These are phyloP conservation scores for Mortierella sp. DNA, from an alignment of 371 early-diverging fungal species.

Conservation along the genomic window DNA sequence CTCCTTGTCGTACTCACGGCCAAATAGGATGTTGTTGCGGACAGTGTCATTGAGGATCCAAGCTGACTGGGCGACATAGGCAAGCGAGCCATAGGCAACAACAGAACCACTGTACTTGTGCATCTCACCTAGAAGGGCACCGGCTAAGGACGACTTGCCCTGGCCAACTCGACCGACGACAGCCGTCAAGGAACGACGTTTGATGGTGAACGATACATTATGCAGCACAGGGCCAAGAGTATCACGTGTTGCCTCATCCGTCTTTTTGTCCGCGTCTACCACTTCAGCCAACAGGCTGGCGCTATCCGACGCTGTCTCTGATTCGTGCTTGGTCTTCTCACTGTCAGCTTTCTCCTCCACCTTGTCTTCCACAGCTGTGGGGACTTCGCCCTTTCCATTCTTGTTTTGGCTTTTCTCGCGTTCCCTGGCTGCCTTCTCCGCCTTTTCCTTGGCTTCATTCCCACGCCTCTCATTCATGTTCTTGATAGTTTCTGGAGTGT, in stretches of 20 bases:
- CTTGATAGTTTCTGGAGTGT: conserved; percentile 34
- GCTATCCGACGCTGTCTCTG: too few relatives aligned
- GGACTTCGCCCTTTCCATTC: conserved; percentile 6
- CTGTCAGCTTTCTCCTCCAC: too few relatives aligned
- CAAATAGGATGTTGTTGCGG: conserved; percentile 91
- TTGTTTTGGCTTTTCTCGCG: conserved; percentile 5
- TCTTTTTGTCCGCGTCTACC: too few relatives aligned
- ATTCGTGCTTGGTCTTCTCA: too few relatives aligned
- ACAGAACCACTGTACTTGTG: conserved; percentile 44
- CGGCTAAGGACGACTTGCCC: conserved; percentile 82
- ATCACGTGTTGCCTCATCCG: conserved; percentile 5
- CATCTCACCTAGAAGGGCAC: conserved; percentile 86
- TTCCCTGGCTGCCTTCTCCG: conserved; percentile 15
- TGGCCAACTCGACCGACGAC: conserved; percentile 86
- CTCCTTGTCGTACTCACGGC: conserved; percentile 74
- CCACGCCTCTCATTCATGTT: conserved; percentile 17
- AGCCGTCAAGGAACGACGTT: conserved; percentile 71
- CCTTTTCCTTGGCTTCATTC: conserved; percentile 20
- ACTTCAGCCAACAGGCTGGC: too few relatives aligned
- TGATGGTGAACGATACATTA: conserved; percentile 69
- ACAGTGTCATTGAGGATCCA: conserved; percentile 91
- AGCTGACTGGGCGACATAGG: conserved; percentile 83
- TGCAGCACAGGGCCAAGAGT: conserved; percentile 59
- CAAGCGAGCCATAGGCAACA: conserved; percentile 58
- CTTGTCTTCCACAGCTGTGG: too few relatives aligned